Percentiles rank a stretch among this genome's conserved stretches.
These are phyloP conservation scores for Nemania sp. DNA, from an alignment of 2,329 filamentous ascomycete species.

Conservation along the genomic window DNA sequence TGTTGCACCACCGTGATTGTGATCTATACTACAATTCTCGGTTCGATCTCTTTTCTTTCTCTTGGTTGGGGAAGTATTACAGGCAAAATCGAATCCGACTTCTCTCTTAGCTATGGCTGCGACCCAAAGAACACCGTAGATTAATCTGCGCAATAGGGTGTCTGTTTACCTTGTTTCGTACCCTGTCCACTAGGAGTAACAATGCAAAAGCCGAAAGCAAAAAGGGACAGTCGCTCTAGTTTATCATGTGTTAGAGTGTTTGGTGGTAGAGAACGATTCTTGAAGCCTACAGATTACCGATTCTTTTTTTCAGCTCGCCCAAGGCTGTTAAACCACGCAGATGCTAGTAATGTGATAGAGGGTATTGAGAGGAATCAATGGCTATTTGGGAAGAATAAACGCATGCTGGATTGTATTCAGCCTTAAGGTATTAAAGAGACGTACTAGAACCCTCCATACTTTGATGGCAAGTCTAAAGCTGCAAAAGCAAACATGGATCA, in stretches of 20 bases:
- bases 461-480: constrained; percentile 19
- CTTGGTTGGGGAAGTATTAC: neutral
- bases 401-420: constrained; percentile 28
- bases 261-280: neutral
- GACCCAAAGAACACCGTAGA: too few species aligned
- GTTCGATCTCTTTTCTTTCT: neutral
- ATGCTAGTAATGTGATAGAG: neutral
- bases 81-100: neutral
- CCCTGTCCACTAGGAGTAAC: neutral
- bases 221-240: neutral
- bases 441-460: constrained; percentile 15
- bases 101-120: too few species aligned
- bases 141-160: neutral
- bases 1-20: neutral
- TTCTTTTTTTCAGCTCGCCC: neutral
- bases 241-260: neutral
- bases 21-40: neutral
- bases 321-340: neutral
- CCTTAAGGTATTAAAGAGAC: constrained; percentile 28
- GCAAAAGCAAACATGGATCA: constrained; percentile 26
- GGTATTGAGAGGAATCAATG: neutral
- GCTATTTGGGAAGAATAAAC: constrained; percentile 4
- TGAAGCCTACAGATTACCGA: neutral
- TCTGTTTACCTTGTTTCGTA: neutral
- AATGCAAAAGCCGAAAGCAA: neutral